phyloP scores from a whole-genome alignment of 805 yeast species.

The Myxozyma geophila region DNA sequence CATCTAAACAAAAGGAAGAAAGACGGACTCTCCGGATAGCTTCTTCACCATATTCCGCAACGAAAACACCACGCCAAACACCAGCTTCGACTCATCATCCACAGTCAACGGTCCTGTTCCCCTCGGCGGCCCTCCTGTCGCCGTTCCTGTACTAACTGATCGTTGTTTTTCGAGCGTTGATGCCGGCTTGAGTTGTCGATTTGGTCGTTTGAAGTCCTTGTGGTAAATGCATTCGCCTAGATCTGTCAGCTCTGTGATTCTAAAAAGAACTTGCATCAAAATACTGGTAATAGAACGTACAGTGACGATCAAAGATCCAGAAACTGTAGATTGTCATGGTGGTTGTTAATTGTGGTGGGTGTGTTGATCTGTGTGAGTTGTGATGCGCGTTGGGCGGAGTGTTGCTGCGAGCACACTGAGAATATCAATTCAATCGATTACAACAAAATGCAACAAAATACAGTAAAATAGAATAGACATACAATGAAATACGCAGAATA shows the following conservation, averaged over 20 bases:
- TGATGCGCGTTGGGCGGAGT: background rate
- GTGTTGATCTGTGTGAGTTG: background rate
- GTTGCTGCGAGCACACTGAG: background rate
- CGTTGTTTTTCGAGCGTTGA: background rate
- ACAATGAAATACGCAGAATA: background rate
- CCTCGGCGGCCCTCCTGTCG: slow-evolving; percentile 21
- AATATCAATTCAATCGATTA: background rate
- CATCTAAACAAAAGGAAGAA: background rate
- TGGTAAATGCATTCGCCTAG: slow-evolving; percentile 74
- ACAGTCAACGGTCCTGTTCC: slow-evolving; percentile 40
- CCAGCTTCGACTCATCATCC: slow-evolving; percentile 74
- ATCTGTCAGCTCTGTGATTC: background rate
- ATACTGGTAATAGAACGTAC: slow-evolving; percentile 47
- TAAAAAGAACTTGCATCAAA: background rate
- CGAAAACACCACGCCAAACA: slow-evolving; percentile 85
- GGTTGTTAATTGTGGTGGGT: background rate
- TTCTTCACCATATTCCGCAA: slow-evolving; percentile 74
- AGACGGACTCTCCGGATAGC: slow-evolving; percentile 46
- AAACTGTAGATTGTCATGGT: slow-evolving; percentile 76
- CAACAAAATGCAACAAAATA: background rate
- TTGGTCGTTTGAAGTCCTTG: slow-evolving; percentile 56
- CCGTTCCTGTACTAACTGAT: background rate
- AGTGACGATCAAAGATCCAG: slow-evolving; percentile 90
- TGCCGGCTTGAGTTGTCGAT: slow-evolving; percentile 22
- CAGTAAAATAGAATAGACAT: background rate